Evolutionary conservation across 2,329 filamentous ascomycete species (phyloP), one percentile per base, ranked within the genome.

Genomic region (Ciborinia camelliae): DNA sequence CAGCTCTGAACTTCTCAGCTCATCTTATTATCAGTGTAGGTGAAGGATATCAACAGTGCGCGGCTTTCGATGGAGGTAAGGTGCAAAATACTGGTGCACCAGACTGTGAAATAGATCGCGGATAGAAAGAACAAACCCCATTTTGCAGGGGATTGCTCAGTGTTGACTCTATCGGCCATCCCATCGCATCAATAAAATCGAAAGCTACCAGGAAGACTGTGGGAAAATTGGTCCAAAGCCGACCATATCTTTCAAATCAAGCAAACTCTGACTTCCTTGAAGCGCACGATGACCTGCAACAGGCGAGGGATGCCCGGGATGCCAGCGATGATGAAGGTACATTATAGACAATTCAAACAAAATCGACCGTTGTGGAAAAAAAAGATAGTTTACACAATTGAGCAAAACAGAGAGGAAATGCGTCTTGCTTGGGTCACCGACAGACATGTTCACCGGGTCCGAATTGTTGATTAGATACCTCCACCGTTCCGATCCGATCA

Each of bases 371-470:
- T 50, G 68, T 63, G 41, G 65, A 74, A 12, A 70, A 66, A 65
- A 74, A 12, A 70, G 66, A 32, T 66, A 66, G 50, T 69, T 71
- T 61, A 69, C 72, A 41, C 62, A 12, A 41, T 70, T 43, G 69
- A 71, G 60, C 70, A 70, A 37, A 69, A 69, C n/a, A 71, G 75
- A 37, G 74, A 76, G 64, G 73, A 70, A 52, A 74, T 72, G 18
- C 74, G 70, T 63, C 74, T 76, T 6, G 69, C 76, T 20, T 78
- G 76, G 76, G 72, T 76, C 8, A 71, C 76, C 4, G 73, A 74
- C 62, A 70, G 76, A 26, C 76, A 78, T 68, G 68, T 77, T 0
- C 73, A 74, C 14, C 76, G 76, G 50, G 69, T 77, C 23, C 67
- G 73, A 23, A 57, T 70, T 8, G 58, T 77, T 63, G 3, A 68